A percentile compares a stretch with the other conserved stretches of the same genome.
Conservation (phyloP, 2,329 filamentous ascomycete genomes). For the Colletotrichum sublineola region DNA sequence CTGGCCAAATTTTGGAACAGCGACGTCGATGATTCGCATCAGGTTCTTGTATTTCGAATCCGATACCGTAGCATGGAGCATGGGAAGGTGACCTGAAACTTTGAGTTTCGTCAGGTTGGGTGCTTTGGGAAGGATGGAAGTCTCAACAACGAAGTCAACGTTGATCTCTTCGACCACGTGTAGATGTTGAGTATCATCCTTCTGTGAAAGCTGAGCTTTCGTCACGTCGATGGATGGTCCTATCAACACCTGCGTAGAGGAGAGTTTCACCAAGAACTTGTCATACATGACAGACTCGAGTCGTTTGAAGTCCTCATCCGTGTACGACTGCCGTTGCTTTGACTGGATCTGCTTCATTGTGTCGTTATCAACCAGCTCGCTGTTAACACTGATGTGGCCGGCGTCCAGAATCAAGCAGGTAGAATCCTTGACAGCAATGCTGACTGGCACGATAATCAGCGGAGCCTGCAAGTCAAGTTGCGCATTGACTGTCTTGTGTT, state of each 20-base stretch:
- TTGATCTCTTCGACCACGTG: constrained; percentile 98
- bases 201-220: constrained; percentile 80
- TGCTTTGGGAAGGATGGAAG: constrained; percentile 96
- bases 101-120: constrained; percentile 93
- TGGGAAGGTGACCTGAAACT: constrained; percentile 90
- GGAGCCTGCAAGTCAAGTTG: constrained; percentile 96
- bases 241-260: constrained; percentile 95
- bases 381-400: constrained; percentile 94
- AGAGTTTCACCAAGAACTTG: constrained; percentile 91
- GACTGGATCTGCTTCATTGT: constrained; percentile 90
- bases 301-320: constrained; percentile 87
- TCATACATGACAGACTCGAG: constrained; percentile 98
- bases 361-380: constrained; percentile 92
- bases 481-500: constrained; percentile 98
- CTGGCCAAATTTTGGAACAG: constrained; percentile 83
- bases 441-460: constrained; percentile 95
- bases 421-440: constrained; percentile 83
- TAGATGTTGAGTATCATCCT: constrained; percentile 77
- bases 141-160: constrained; percentile 95
- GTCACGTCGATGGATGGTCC: constrained; percentile 93
- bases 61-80: constrained; percentile 91
- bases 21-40: constrained; percentile 96
- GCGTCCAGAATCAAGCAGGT: constrained; percentile 96
- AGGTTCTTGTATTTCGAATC: constrained; percentile 97
- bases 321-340: constrained; percentile 90